These are phyloP conservation scores for Planoprotostelium fungivorum DNA, from an alignment of 78 protist species.

Conservation along the genomic window DNA sequence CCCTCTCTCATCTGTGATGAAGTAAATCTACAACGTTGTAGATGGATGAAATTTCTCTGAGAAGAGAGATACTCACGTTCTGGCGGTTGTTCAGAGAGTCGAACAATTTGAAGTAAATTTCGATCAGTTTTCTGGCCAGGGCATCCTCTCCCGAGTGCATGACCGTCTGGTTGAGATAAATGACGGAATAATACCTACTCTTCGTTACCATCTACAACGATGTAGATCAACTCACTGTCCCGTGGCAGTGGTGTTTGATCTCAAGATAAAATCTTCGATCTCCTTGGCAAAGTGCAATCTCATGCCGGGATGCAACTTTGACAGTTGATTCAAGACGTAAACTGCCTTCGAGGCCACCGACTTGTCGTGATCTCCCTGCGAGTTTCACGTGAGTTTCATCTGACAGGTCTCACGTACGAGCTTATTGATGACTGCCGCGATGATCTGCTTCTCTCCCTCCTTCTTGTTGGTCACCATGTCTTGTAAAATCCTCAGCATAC, in stretches of 20 bases:
- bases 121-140: neutral
- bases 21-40: no score
- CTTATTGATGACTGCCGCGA: neutral
- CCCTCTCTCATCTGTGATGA: no score
- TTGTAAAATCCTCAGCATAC: neutral
- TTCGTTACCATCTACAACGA: neutral
- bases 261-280: neutral
- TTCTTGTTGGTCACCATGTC: neutral
- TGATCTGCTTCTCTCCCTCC: neutral
- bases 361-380: neutral
- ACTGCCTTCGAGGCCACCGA: neutral
- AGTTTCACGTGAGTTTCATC: no score
- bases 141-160: neutral
- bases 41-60: neutral
- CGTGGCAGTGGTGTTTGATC: neutral
- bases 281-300: neutral
- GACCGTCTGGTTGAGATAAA: neutral
- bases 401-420: neutral
- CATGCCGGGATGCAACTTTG: neutral
- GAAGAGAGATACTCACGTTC: neutral
- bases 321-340: neutral
- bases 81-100: neutral
- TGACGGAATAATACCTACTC: neutral
- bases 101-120: neutral
- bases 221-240: neutral